Conservation (phyloP, 2,329 filamentous ascomycete species). For the Colletotrichum sp. region DNA sequence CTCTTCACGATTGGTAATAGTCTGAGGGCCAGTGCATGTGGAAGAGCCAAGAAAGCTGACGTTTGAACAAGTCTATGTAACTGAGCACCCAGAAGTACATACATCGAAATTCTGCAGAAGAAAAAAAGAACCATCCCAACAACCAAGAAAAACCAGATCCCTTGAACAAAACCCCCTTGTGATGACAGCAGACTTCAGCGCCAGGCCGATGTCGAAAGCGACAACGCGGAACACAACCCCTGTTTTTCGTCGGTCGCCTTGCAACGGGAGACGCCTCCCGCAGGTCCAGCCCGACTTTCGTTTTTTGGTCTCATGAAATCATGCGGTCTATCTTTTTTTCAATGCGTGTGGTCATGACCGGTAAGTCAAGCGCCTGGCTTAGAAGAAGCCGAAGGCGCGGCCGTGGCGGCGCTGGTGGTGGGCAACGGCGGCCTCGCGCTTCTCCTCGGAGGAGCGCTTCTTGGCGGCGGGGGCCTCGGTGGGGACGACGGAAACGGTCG, state of each 20-base stretch:
- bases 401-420: slow-evolving; percentile 1
- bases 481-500: slow-evolving; percentile 20
- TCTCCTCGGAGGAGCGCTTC: background rate
- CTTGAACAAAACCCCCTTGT: background rate
- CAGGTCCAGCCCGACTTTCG: background rate
- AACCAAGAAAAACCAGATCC: background rate
- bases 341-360: background rate
- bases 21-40: background rate
- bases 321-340: background rate
- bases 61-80: background rate
- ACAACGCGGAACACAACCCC: background rate
- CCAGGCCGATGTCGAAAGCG: background rate
- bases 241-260: background rate
- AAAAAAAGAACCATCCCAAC: background rate
- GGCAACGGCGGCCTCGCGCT: background rate
- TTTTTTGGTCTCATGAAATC: background rate
- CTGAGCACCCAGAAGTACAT: background rate
- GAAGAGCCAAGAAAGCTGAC: background rate
- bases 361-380: background rate
- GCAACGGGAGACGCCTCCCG: background rate
- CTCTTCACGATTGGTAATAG: background rate
- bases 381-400: background rate
- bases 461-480: background rate
- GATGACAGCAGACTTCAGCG: background rate
- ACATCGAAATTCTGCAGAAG: background rate